phyloP scores from a whole-genome alignment of 2,329 filamentous ascomycete species.

The Aureobasidium sp. region DNA sequence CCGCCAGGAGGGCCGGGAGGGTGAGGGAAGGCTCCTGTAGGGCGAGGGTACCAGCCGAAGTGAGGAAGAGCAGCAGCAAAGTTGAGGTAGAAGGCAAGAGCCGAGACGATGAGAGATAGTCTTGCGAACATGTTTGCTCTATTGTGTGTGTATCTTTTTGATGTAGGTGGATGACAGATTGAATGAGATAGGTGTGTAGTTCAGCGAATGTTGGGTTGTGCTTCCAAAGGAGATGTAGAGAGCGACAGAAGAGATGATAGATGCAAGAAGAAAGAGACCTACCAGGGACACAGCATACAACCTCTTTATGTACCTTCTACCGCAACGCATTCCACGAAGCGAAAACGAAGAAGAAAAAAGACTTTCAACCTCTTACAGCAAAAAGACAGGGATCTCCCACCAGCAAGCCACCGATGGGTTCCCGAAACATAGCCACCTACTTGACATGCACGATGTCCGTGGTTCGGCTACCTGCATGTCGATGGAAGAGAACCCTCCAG shows the following conservation, averaged over 20 bases:
- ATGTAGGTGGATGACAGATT: neutral
- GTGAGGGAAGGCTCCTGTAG: slow-evolving; percentile 1
- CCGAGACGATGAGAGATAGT: slow-evolving; percentile 3
- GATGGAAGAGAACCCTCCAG: neutral
- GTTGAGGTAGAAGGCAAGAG: slow-evolving; percentile 8
- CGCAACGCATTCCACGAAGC: neutral
- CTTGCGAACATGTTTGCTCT: slow-evolving; percentile 7
- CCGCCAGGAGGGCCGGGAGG: neutral
- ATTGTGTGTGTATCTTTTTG: neutral
- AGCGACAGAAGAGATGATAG: neutral
- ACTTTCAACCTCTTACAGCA: neutral
- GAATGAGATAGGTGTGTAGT: neutral
- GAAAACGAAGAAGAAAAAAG: neutral
- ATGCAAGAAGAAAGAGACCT: neutral
- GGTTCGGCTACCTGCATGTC: neutral
- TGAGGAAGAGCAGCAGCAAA: slow-evolving; percentile 1
- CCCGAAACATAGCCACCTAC: neutral
- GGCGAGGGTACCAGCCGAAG: neutral
- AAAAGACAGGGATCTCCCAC: neutral
- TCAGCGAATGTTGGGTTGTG: neutral
- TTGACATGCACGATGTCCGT: slow-evolving; percentile 1
- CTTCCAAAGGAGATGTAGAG: neutral
- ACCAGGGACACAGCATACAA: neutral
- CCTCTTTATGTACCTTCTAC: neutral
- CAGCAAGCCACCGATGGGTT: neutral